Evolutionary conservation across 352 stramenopile species (phyloP), one percentile per base, ranked within the genome.

Genomic region (Globisporangium uncinulatum): DNA sequence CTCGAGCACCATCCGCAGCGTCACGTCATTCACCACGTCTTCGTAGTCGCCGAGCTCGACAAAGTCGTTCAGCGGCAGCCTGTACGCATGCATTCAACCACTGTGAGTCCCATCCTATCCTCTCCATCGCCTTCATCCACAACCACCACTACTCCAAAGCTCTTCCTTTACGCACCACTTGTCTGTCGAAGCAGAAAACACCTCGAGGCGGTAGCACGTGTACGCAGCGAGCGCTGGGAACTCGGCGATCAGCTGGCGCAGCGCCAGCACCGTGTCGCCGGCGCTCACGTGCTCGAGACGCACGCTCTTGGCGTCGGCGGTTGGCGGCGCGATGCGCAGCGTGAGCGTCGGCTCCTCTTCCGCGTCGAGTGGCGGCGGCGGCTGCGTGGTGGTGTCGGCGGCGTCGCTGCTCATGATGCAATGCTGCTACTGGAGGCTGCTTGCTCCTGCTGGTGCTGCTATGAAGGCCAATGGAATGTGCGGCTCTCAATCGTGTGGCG

Each of bases 181-280:
- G 24, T 66, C 57, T 13, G 24, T 17, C 44, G 62, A 44, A 3
- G 62, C 39, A 15, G 50, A 66, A 47, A 71, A 68, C 36, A 71
- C 73, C 51, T 95, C 86, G 34, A 95, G 59, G 61, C 82, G 86
- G 70, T 92, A 95, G 67, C 83, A 92, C 63, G 86, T 95, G 65
- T 92, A 87, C 71, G 78, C 86, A 6, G 86, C 83, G 20, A 95
- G 79, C 62, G 71, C 51, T 13, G 86, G 86, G 67, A 89, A 88
- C 69, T 95, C 86, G 61, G 76, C 82, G 39, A 95, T 67, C 48
- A 94, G 67, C 65, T 95, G 86, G 51, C 84, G 83, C 61, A 95
- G 66, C 46, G 83, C 76, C 54, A 94, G 68, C 56, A 95, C 80
- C 15, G 83, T 94, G 66, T 95, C 83, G 36, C 71, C 69, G 3